Conservation (phyloP, 2,329 filamentous ascomycete species). For the Sporothrix brunneoviolacea region DNA sequence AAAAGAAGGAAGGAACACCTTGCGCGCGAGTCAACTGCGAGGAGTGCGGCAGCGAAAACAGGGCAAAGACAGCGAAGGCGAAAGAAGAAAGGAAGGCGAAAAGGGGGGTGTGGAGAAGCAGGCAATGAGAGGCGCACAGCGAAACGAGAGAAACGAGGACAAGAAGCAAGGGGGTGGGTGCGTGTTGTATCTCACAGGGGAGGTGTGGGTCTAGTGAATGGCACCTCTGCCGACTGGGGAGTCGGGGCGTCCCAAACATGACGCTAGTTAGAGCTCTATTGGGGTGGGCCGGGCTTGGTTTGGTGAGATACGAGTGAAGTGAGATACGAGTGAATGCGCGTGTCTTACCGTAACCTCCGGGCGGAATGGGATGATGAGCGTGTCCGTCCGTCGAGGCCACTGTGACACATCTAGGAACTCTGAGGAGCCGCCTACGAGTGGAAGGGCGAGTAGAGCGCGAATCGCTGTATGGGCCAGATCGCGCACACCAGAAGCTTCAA, state of each 20-base stretch:
- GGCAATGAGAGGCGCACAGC: background rate
- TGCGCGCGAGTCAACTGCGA: background rate
- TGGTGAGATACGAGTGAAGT: constrained; percentile 5
- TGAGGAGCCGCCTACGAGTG: too few relatives aligned
- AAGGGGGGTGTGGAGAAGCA: constrained; percentile 7
- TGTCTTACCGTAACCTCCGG: background rate
- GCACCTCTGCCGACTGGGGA: background rate
- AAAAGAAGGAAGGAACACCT: background rate
- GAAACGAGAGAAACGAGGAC: constrained; percentile 23
- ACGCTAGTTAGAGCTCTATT: constrained; percentile 11
- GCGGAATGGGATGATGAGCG: background rate
- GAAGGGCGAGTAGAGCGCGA: too few relatives aligned
- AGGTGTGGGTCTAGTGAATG: constrained; percentile 9
- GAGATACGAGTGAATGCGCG: background rate
- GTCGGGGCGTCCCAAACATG: constrained; percentile 13
- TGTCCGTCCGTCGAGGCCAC: too few relatives aligned
- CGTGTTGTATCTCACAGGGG: background rate
- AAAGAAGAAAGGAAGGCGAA: background rate
- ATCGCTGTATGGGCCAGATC: too few relatives aligned
- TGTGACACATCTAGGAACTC: too few relatives aligned
- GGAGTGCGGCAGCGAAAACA: constrained; percentile 4
- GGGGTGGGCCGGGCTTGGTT: constrained; percentile 7
- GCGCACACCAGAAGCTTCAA: too few relatives aligned
- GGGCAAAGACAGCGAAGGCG: background rate
- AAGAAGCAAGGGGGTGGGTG: constrained; percentile 16